Evolutionary conservation across 192 early-diverging fungal genomes (phyloP), one percentile per base, ranked within the genome.

Genomic region (Coemansia sp.): DNA sequence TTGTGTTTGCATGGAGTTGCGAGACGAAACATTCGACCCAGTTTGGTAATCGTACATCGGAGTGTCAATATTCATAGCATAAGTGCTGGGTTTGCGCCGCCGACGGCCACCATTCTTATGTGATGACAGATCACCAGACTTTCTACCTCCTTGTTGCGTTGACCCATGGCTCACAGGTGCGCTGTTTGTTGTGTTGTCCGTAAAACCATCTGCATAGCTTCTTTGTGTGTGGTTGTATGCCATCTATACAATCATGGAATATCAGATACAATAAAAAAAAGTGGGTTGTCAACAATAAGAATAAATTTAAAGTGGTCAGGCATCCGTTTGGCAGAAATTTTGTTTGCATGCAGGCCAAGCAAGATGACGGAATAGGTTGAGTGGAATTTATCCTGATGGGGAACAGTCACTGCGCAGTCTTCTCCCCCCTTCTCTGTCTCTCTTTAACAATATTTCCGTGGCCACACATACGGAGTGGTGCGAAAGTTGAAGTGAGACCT

Each of bases 41-140:
- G 36, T 55, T 22, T 57, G 59, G 39, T 57, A 31, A 57, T 59
- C 24, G 46, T n/a, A 10, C 4, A 53, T 5, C 9, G 71, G 64
- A 4, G 64, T 23, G 57, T 79, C 76, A 0, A 79, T 65, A 52
- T 71, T 63, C 76, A 79, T 79, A 24, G 71, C 71, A 29, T 73
- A 67, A 19, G 64, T 54, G 59, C 74, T 75, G 7, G 76, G 66
- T 32, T 55, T 66, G 33, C 76, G 76, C 39, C 68, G 63, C 33
- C 71, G 71, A 11, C 66, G 70, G 19, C 27, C 53, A 25, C 32
- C 68, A 21, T 5, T 55, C 20, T 64, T 64, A 30, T 23, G 29
- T 6, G 23, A 27, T 19, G 62, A 21, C 51, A 54, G 14, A 19
- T 53, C 50, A 5, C 60, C 36, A 11, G 17, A n/a, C 10, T 19